Evolutionary conservation across 345 rosid species (phyloP), one percentile per base, ranked within the genome.

Genomic region (Eucalyptus sideroxylon): DNA sequence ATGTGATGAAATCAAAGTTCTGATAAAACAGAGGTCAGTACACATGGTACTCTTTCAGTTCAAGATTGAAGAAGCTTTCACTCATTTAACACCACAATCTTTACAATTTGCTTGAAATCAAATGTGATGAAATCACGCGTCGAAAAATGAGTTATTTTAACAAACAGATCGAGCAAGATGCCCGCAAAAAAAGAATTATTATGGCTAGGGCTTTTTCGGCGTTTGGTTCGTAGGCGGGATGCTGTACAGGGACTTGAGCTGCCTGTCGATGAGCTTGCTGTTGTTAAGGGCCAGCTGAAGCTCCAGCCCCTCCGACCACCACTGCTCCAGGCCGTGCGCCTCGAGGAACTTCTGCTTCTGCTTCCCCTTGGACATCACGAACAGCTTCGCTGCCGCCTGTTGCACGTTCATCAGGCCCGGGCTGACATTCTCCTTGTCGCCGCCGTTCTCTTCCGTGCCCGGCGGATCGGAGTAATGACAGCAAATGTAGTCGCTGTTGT

Each of bases 301-400:
- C 87, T 96, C 95, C 91, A 94, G 91, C 88, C 96, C 95, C 86
- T 98, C 98, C 0, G 99, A 97, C 99, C 99, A 97, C 99, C 99
- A 97, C 87, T 98, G 99, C 90, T 98, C 99, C 27, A 98, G 83
- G 30, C 99, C 99, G 44, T 97, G 99, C 34, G 99, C 99, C 93
- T 98, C 99, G 1, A 92, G 93, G 93, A 97, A 98, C 95, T 93
- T 97, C 93, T 98, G 99, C 95, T 93, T 97, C 93, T 98, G 99
- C 87, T 97, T 97, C 91, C 98, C 99, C 91, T 96, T 97, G 1
- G 98, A 96, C 94, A 92, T 93, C n/a, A 97, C 99, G 47, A 97
- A 98, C 91, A 98, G 94, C 94, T 98, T 98, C 1, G 98, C 98
- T 12, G 97, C 94, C 87, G 89, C 96, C 87, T 94, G 95, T 44